Conservation (phyloP, 306 rosid genomes). For the Hippophae rhamnoides region DNA sequence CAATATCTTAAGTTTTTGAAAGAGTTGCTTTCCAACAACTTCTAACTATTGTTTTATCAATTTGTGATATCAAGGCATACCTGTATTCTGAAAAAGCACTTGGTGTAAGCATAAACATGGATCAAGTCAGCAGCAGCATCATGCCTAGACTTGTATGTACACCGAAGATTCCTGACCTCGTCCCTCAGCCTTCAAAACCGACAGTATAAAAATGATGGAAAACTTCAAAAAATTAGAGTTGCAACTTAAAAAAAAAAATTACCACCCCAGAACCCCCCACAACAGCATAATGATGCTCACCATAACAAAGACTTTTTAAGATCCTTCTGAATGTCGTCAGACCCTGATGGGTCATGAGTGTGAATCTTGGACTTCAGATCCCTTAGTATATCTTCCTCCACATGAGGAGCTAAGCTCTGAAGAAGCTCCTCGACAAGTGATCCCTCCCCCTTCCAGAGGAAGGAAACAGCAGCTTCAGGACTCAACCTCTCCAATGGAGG, state of each 20-base stretch:
- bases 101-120: slow-evolving; percentile 85
- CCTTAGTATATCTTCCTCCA: slow-evolving; percentile 49
- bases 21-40: too few relatives aligned
- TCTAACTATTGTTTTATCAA: background rate
- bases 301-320: slow-evolving; percentile 72
- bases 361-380: slow-evolving; percentile 61
- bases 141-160: slow-evolving; percentile 92
- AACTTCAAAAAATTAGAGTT: slow-evolving; percentile 6
- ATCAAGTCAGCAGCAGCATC: slow-evolving; percentile 99
- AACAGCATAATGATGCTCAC: slow-evolving; percentile 25
- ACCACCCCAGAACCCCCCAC: background rate
- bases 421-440: slow-evolving; percentile 89
- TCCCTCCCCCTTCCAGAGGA: slow-evolving; percentile 92
- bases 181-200: slow-evolving; percentile 75
- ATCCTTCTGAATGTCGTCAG: slow-evolving; percentile 59
- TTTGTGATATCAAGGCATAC: slow-evolving; percentile 29
- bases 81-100: slow-evolving; percentile 80
- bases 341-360: slow-evolving; percentile 58
- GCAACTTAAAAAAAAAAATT: slow-evolving; percentile 12
- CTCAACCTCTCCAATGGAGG: slow-evolving; percentile 91
- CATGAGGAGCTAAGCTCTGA: slow-evolving; percentile 59
- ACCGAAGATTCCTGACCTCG: slow-evolving; percentile 75
- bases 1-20: too few relatives aligned
- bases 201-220: slow-evolving; percentile 8
- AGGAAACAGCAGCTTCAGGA: slow-evolving; percentile 60